Percentiles rank a stretch among this genome's conserved stretches.
phyloP scores from a whole-genome alignment of 257 asterid species.

The Parsonsia alboflavescens region DNA sequence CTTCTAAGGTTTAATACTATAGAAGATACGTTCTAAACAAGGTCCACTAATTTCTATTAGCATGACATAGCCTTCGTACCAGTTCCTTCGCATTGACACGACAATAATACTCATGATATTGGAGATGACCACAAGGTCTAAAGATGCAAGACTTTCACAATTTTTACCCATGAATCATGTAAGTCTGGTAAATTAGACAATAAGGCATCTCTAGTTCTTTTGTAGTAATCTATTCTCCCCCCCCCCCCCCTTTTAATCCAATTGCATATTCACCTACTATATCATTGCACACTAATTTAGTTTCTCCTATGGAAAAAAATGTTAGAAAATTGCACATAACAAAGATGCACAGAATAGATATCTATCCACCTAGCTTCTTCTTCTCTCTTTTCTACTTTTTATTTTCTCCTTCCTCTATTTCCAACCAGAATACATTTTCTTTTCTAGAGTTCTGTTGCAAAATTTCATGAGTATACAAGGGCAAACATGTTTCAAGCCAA shows the following conservation, averaged over 20 bases:
- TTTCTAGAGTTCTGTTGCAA: background rate
- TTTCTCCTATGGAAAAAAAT: background rate
- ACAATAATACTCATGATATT: background rate
- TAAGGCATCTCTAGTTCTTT: background rate
- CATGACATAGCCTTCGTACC: background rate
- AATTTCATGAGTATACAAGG: background rate
- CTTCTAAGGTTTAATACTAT: background rate
- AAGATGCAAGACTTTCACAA: background rate
- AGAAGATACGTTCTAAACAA: background rate
- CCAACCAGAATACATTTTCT: too few species aligned
- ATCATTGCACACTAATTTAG: background rate
- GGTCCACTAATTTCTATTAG: background rate
- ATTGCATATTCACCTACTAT: background rate
- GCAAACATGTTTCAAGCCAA: background rate
- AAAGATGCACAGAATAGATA: background rate
- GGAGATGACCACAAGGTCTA: background rate
- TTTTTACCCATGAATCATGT: background rate
- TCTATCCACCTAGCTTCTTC: background rate
- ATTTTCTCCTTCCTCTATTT: background rate
- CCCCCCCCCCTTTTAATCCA: background rate
- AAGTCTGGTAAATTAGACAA: background rate
- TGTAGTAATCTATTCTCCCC: background rate
- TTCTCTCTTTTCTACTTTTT: background rate
- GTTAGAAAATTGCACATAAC: background rate
- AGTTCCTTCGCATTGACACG: too few species aligned